phyloP scores from a whole-genome alignment of 2,329 filamentous ascomycete genomes.

The Helotiales sp. region DNA sequence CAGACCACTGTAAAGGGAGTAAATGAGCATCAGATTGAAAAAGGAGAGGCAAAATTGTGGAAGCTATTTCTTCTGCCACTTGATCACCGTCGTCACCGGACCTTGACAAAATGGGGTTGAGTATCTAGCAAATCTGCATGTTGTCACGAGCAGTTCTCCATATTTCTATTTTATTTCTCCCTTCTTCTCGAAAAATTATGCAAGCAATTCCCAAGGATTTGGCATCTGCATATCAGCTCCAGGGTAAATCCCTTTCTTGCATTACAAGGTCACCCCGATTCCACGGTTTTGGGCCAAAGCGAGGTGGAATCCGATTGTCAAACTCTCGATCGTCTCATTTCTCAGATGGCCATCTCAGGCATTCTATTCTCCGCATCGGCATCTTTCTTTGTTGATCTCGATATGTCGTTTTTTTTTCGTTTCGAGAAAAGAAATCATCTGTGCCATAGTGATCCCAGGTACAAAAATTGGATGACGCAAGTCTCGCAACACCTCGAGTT shows the following conservation, averaged over 20 bases:
- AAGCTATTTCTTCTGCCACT: not conserved
- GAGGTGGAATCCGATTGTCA: not conserved
- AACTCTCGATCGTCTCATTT: not conserved
- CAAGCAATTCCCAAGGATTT: not conserved
- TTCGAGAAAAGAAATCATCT: not conserved
- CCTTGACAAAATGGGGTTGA: not conserved
- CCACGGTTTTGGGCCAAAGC: not conserved
- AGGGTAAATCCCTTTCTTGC: not conserved
- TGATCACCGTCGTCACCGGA: not conserved
- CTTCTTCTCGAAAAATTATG: not conserved
- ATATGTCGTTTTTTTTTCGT: not conserved
- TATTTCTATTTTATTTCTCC: not conserved
- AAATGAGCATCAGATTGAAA: too few species aligned
- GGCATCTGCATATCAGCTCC: not conserved
- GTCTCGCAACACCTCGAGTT: not conserved
- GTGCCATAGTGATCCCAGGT: not conserved
- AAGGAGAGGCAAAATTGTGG: too few species aligned
- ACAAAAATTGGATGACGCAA: not conserved
- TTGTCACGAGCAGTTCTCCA: not conserved
- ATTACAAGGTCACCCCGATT: not conserved
- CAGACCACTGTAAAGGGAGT: too few species aligned
- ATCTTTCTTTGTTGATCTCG: not conserved
- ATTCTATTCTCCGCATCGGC: not conserved
- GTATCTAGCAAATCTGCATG: not conserved
- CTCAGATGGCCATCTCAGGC: not conserved